Base-by-base conservation (phyloP, 768 basidiomycete genomes). In the Russula abietina region DNA sequence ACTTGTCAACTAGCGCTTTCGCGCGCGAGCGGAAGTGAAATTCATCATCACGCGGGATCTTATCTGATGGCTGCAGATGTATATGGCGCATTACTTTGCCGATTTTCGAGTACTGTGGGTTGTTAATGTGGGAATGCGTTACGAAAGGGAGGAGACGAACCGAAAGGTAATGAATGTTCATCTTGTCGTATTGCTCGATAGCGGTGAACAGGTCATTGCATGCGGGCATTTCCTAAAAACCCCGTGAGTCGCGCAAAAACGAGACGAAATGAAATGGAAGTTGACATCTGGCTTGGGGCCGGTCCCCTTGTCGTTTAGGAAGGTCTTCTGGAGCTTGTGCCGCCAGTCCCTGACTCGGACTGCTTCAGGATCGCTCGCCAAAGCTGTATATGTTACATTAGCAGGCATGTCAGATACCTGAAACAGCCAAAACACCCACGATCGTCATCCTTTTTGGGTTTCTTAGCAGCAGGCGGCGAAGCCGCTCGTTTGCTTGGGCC, bases 1-100 rank as follows among this genome's bases (percentile, higher is more conserved):
- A 89, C 67, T 82, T 83, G 64, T 86, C 80, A 64, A 91, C 86
- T 19, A 93, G 77, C 28, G 79, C 81, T 65, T 81, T 79, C 14
- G 88, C 86, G 28, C 91, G 84, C 8, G 84, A 80, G 36, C 83
- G 81, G 78, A 93, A 88, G 65, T 85, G 80, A 78, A 84, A 82
- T 69, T 91, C 85, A 54, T 83, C 80, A 65, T 84, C 79, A 43
- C 77, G 77, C 5, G 90, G 88, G 22, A 91, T 82, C 68, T 77
- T 81, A 19, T 79, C 78, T 39, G 76, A 73, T 6, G 73, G 49
- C 9, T 89, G 79, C 8, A 80, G 78, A 30, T 85, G 78, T 69
- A 94, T 89, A 74, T 91, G 89, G 69, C 90, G 89, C 89, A 94
- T 91, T 38, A 94, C 91, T 77, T 88, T 88, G 73, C 83, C 85